Conservation (phyloP, 495 filamentous ascomycete species). For the Aspergillus nanangensis region DNA sequence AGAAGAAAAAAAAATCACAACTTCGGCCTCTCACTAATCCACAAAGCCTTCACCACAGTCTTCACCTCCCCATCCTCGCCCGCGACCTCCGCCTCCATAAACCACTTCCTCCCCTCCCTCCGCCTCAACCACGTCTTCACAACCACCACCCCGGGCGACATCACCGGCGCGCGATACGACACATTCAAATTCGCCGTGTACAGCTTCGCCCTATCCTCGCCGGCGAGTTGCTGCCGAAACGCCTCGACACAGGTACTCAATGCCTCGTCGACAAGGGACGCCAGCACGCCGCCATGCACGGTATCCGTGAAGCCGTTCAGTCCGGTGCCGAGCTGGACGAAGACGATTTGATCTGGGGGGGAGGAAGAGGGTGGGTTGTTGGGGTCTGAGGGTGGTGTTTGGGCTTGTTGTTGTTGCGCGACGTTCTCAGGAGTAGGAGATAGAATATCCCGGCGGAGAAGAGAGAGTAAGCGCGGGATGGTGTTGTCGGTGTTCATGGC, state of each 20-base stretch:
- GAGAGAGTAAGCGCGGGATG: neutral
- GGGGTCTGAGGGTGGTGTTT: too few species aligned
- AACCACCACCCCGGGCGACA: neutral
- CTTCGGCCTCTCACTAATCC: neutral
- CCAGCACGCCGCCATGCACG: conserved; percentile 1
- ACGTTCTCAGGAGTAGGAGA: neutral
- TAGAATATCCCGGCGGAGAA: neutral
- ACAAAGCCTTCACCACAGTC: neutral
- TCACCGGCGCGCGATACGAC: conserved; percentile 1
- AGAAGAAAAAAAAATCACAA: neutral
- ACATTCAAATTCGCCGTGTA: conserved; percentile 4
- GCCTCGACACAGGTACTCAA: conserved; percentile 3
- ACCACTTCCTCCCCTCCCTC: neutral
- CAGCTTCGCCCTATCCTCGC: neutral
- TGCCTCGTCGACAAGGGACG: conserved; percentile 1
- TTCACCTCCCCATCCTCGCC: neutral
- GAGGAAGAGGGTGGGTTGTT: neutral
- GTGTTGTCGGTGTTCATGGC: neutral
- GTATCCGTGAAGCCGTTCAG: neutral
- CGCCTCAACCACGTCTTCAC: neutral
- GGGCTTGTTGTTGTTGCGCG: too few species aligned
- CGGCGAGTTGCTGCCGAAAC: neutral
- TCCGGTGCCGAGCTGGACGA: neutral
- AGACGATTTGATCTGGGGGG: neutral
- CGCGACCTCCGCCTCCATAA: neutral